Base-by-base conservation (phyloP, 2,329 filamentous ascomycete genomes). In the Pseudogymnoascus verrucosus region DNA sequence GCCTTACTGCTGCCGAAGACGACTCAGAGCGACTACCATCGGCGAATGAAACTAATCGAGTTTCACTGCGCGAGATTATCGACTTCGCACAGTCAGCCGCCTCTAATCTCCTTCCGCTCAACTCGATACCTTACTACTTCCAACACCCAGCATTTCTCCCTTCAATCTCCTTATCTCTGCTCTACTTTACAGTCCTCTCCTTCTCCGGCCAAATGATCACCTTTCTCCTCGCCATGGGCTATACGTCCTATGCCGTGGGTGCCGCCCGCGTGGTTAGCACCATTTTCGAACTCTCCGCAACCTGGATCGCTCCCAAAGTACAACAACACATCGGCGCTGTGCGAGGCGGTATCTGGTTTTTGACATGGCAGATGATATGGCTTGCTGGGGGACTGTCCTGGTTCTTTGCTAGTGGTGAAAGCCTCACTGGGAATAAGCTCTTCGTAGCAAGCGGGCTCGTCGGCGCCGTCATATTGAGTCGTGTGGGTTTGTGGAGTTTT, bases 301-400 rank as follows among this genome's bases (percentile, higher is more conserved):
- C 86, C 0, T 86, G 82, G 78, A 71, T 81, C 0, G 84, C 81
- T 0, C 86, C 86, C 0, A 74, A 76, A 62, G 71, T 87, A 11
- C 86, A 85, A 78, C 68, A 68, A 2, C 74, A 73, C 39, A 80
- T 88, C 42, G 84, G 85, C 0, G 76, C 80, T 0, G 77, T 90
- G 7, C 78, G 89, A 16, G 80, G 82, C 0, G 89, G 89, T 0
- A 78, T 91, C 3, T 92, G 89, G 89, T 85, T 84, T 66, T 71
- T 88, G 8, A 86, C 82, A 63, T 89, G 86, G 83, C 88, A 91
- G 70, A 77, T 88, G 16, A 64, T 77, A 2, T 85, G 81, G 67
- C 75, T 87, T 3, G 76, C 76, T 1, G 76, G 71, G 0, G 82
- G 78, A 0, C 72, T 80, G 3, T 68, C 71, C 1, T 71, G 78